Base-by-base conservation (phyloP, 768 basidiomycete species). In the Boletus coccyginus region DNA sequence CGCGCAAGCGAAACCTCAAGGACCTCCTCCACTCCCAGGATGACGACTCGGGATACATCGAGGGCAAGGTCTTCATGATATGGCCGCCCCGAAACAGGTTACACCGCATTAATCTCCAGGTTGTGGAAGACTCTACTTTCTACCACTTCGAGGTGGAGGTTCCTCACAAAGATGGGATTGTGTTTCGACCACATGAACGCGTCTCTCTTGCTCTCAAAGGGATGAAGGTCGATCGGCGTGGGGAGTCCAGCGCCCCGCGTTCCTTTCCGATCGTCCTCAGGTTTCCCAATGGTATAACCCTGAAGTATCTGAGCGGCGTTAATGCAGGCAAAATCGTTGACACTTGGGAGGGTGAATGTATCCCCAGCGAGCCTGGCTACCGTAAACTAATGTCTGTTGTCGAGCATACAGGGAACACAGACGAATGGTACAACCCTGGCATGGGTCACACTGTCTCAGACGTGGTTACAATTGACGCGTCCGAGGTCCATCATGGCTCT, bases 181-280 rank as follows among this genome's bases (percentile, higher is more conserved):
- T 70, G 35, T 73, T 83, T 55, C 68, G 73, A 38, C 68, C 78
- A 7, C 67, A 70, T 3, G 78, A 82, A 53, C 69, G 69, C 40
- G 61, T 86, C 27, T 66, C 66, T n/a, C 50, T 86, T n/a, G 74
- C 78, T 17, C 73, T 85, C 19, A 77, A 74, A 55, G 81, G 81
- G 2, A 72, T 72, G 27, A 57, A 54, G 29, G 55, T 82, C 21
- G 70, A 70, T 38, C 69, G 45, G 39, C 70, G 67, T 48, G 38
- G 52, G 27, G 63, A 63, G 19, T 63, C 61, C 31, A 72, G 67
- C 40, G 62, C 68, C 12, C 61, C 66, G 7, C 70, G 66, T 49
- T 71, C 58, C 24, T 64, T 80, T n/a, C 74, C 78, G 32, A 66
- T 82, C 53, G 57, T 62, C 19, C 66, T 86, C 54, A 59, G 66